Conservation (phyloP, 2,329 filamentous ascomycete species). For the Colletotrichum liriopes region DNA sequence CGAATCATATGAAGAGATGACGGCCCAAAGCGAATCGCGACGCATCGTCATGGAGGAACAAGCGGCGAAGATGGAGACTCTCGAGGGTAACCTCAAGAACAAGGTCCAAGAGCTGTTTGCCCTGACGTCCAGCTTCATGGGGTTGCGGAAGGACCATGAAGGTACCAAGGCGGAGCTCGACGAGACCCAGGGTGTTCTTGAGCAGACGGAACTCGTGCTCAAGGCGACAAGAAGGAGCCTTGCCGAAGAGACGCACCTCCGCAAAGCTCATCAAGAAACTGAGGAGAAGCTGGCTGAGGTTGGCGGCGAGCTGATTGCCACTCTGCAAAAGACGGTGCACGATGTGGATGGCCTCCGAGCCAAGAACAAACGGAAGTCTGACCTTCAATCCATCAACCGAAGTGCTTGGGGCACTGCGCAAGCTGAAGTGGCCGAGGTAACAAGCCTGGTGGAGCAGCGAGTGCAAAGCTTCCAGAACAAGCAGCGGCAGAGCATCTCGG, state of each 20-base stretch:
- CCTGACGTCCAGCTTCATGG: constrained; percentile 89
- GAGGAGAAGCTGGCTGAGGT: constrained; percentile 83
- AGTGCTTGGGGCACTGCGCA: constrained; percentile 85
- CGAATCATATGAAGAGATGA: constrained; percentile 92
- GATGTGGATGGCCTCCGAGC: constrained; percentile 88
- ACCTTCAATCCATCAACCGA: constrained; percentile 85
- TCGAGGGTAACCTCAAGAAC: constrained; percentile 91
- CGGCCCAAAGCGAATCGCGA: constrained; percentile 90
- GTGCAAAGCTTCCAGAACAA: constrained; percentile 80
- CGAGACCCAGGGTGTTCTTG: constrained; percentile 84
- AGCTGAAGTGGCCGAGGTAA: constrained; percentile 82
- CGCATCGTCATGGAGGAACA: constrained; percentile 95
- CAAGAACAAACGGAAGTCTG: constrained; percentile 88
- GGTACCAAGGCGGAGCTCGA: constrained; percentile 80
- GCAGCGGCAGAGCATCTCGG: constrained; percentile 79
- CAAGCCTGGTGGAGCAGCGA: constrained; percentile 81
- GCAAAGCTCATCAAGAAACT: constrained; percentile 88
- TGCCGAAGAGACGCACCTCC: constrained; percentile 83
- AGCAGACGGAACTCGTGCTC: constrained; percentile 90
- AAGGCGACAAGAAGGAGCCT: constrained; percentile 82
- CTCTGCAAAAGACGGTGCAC: constrained; percentile 81
- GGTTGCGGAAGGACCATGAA: constrained; percentile 91
- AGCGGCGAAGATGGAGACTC: constrained; percentile 89
- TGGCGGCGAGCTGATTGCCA: constrained; percentile 83
- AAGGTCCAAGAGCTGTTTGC: constrained; percentile 94